These are phyloP conservation scores for Candolleomyces eurysporus DNA, from an alignment of 768 basidiomycete genomes.

Conservation along the genomic window DNA sequence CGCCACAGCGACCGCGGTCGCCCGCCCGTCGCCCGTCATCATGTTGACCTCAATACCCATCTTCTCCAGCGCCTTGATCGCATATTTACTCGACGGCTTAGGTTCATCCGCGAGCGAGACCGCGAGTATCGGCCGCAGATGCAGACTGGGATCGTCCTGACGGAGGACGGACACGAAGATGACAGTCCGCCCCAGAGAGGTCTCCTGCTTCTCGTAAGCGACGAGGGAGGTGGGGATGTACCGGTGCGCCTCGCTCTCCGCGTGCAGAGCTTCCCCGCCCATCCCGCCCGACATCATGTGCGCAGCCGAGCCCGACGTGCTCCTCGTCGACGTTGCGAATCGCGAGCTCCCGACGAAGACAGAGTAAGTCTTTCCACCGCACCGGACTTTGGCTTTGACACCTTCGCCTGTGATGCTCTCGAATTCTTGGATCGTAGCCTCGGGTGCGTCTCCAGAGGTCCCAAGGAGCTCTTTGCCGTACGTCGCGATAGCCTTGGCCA, in stretches of 20 bases:
- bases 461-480: slow-evolving; percentile 71
- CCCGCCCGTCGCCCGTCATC: slow-evolving; percentile 90
- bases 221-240: slow-evolving; percentile 59
- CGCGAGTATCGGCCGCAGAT: slow-evolving; percentile 65
- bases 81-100: slow-evolving; percentile 80
- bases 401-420: slow-evolving; percentile 90
- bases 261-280: slow-evolving; percentile 13
- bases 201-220: slow-evolving; percentile 70
- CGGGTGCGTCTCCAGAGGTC: slow-evolving; percentile 36
- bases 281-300: slow-evolving; percentile 41
- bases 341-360: slow-evolving; percentile 74
- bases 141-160: slow-evolving; percentile 26
- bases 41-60: slow-evolving; percentile 95
- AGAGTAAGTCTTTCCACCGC: slow-evolving; percentile 51
- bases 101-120: slow-evolving; percentile 86
- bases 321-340: slow-evolving; percentile 48
- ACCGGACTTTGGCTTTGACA: slow-evolving; percentile 65
- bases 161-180: slow-evolving; percentile 75
- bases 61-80: slow-evolving; percentile 71
- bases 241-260: slow-evolving; percentile 16
- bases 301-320: slow-evolving; percentile 66
- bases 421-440: slow-evolving; percentile 66
- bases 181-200: slow-evolving; percentile 73
- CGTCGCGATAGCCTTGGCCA: slow-evolving; percentile 88
- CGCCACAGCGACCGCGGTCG: slow-evolving; percentile 86